These are phyloP conservation scores for Neurospora tetraspora DNA, from an alignment of 495 filamentous ascomycete genomes.

Conservation along the genomic window DNA sequence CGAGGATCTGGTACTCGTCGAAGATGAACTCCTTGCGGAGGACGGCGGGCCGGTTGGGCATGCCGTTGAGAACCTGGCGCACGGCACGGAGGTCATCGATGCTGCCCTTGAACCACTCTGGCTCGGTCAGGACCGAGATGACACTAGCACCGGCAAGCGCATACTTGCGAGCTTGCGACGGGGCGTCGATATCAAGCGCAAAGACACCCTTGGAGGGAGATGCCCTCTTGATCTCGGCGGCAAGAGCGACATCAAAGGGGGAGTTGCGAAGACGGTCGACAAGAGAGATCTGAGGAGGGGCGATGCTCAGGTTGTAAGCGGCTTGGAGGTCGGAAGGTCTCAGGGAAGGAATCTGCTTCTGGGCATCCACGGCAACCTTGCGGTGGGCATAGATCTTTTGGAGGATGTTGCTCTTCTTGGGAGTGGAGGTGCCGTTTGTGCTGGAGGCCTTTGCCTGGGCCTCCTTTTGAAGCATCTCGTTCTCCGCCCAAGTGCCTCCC, in stretches of 20 bases:
- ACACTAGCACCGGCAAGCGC: constrained; percentile 90
- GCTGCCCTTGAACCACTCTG: constrained; percentile 96
- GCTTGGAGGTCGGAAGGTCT: constrained; percentile 79
- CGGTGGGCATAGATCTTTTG: constrained; percentile 88
- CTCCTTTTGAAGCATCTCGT: constrained; percentile 43
- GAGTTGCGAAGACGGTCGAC: constrained; percentile 68
- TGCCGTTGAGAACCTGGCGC: constrained; percentile 74
- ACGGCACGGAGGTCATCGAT: constrained; percentile 89
- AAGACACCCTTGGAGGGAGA: constrained; percentile 97
- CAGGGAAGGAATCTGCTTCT: constrained; percentile 80
- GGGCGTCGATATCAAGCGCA: constrained; percentile 74
- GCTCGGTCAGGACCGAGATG: constrained; percentile 95
- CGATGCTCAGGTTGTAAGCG: constrained; percentile 69
- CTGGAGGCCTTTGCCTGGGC: constrained; percentile 10
- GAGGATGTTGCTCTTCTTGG: constrained; percentile 70
- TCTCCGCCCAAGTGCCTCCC: constrained; percentile 84
- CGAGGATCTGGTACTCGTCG: constrained; percentile 95
- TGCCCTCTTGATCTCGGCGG: constrained; percentile 95
- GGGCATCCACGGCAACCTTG: constrained; percentile 61
- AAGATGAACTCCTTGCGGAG: constrained; percentile 97
- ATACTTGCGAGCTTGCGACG: constrained; percentile 83
- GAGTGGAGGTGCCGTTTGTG: constrained; percentile 10
- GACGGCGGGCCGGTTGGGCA: constrained; percentile 85
- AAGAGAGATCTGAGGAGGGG: constrained; percentile 79
- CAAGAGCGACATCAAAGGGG: constrained; percentile 71